phyloP scores from a whole-genome alignment of 140 eudicot species.

The Artemisia princeps region DNA sequence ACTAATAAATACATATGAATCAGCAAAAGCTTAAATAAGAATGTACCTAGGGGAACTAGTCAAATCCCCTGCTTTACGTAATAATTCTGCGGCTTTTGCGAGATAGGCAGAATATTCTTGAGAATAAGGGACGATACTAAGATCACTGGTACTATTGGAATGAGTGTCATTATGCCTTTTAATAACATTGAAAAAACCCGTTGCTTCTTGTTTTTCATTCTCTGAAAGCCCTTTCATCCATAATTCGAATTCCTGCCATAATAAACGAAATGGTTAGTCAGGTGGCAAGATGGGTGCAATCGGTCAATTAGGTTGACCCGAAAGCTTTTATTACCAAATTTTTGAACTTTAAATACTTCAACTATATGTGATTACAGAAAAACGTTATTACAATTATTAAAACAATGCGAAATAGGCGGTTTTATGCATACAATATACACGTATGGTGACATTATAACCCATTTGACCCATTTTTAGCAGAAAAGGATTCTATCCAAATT shows the following conservation, averaged over 20 bases:
- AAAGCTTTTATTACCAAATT: too few species aligned
- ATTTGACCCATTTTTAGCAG: conserved; percentile 1
- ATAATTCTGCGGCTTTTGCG: conserved; percentile 56
- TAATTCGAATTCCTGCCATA: conserved; percentile 64
- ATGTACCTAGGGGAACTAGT: conserved; percentile 50
- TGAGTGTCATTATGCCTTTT: conserved; percentile 56
- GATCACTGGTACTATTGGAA: conserved; percentile 36
- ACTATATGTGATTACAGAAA: too few species aligned
- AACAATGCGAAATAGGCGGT: neutral
- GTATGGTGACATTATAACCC: neutral
- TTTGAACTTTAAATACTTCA: neutral
- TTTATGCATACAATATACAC: neutral
- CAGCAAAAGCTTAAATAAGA: neutral
- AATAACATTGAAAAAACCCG: conserved; percentile 70
- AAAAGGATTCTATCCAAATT: neutral
- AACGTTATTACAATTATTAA: too few species aligned
- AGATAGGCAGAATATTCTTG: conserved; percentile 54
- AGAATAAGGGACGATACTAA: conserved; percentile 54
- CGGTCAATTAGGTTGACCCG: too few species aligned
- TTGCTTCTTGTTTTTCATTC: conserved; percentile 53
- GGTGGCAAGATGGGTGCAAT: too few species aligned
- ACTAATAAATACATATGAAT: conserved; percentile 1
- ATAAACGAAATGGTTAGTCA: neutral
- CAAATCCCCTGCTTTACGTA: conserved; percentile 78
- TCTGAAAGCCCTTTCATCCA: conserved; percentile 62